Evolutionary conservation across 352 stramenopile species (phyloP).

Genomic region (Phytophthora tentaculata): DNA sequence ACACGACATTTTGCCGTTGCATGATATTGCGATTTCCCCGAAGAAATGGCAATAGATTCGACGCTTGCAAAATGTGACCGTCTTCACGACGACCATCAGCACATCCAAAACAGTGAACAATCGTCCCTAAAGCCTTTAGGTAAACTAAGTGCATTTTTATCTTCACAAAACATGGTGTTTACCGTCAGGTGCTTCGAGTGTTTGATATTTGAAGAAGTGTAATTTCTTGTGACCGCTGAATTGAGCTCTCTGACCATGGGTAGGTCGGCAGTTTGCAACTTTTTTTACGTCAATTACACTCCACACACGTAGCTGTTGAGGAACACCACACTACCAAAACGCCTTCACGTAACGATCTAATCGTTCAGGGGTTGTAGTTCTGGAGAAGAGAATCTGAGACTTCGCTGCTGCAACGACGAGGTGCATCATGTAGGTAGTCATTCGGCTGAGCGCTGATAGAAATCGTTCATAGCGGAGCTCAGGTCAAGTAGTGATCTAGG

Average conservation of each 20-base stretch:
- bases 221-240: not conserved
- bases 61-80: not conserved
- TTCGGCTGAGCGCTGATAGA: not conserved
- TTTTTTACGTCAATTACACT: not conserved
- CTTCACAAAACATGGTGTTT: not conserved
- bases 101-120: not conserved
- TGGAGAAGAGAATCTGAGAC: not conserved
- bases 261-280: not conserved
- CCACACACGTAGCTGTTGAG: not conserved
- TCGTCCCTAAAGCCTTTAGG: too few relatives aligned
- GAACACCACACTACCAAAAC: not conserved
- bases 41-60: not conserved
- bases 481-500: too few relatives aligned
- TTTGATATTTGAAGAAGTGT: not conserved
- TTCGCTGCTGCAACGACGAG: not conserved
- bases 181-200: not conserved
- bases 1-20: not conserved
- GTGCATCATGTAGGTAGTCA: slow-evolving; percentile 1
- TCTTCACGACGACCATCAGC: not conserved
- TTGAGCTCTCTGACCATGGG: not conserved
- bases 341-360: not conserved
- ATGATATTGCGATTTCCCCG: not conserved
- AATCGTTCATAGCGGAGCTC: not conserved
- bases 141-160: not conserved
- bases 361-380: not conserved